Evolutionary conservation across 352 stramenopile genomes (phyloP), one percentile per base, ranked within the genome.

Genomic region (Phytophthora multivora): DNA sequence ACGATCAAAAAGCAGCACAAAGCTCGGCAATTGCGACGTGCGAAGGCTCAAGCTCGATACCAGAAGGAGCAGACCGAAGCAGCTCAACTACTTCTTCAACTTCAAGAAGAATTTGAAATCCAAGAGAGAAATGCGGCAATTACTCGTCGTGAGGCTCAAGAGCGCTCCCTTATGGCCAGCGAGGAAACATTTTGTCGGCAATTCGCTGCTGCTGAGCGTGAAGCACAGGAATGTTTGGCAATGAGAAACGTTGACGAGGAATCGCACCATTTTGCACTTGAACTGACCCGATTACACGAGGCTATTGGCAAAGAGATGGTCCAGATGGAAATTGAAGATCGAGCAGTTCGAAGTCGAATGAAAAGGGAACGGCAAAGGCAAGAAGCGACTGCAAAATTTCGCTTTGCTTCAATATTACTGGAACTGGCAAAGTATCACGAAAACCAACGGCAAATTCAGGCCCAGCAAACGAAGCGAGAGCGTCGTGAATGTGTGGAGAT

Each of bases 401-500:
- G 18, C 0, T 72, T 72, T 51, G 13, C 11, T 23, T 13, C 35
- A 2, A 71, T 79, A 15, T 55, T 89, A n/a, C 11, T 65, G 2
- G 51, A 83, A 31, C 11, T 88, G 13, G 19, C 66, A 0, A 52
- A 66, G 3, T 19, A 35, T 21, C 51, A 73, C 36, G 47, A 63
- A 45, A 26, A 28, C 35, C 45, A 64, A 4, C 59, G 61, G 42
- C 61, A 73, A 13, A 50, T 31, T 23, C 31, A 61, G 6, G 65
- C 79, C 3, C 40, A 59, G 11, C 51, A 72, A 31, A 64, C 40
- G 5, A 71, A 63, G 23, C 57, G 69, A 26, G 64, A 79, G 18
- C 47, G 46, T 6, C 69, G 73, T 5, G 80, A 88, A 26, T 58
- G 47, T 41, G 67, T 73, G 6, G 33, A 59, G 16, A 88, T 90